Percentiles rank a stretch among this genome's conserved stretches.
phyloP scores from a whole-genome alignment of 2,329 filamentous ascomycete species.

The Colletotrichum tabaci region DNA sequence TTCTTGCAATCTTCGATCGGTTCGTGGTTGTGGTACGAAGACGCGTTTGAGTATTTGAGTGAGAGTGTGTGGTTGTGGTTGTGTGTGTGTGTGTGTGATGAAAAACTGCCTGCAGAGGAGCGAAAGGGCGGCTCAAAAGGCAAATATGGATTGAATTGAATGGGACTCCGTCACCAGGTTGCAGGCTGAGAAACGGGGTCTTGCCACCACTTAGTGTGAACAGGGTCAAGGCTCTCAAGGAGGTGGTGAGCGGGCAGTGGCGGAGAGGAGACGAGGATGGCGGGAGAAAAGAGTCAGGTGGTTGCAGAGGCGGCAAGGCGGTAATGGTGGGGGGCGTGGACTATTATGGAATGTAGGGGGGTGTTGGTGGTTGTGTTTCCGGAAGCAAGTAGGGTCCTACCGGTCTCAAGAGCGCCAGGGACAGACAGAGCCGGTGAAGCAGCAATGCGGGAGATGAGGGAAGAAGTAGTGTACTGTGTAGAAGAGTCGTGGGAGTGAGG shows the following conservation, averaged over 20 bases:
- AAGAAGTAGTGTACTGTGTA: not conserved
- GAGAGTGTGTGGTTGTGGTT: not conserved
- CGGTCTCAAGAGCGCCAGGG: conserved; percentile 27
- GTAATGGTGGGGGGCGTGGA: conserved; percentile 28
- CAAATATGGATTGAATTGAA: conserved; percentile 34
- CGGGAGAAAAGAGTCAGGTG: conserved; percentile 33
- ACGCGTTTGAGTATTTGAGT: not conserved
- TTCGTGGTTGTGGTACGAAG: too few relatives aligned
- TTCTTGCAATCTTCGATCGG: too few relatives aligned
- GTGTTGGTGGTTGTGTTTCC: conserved; percentile 39
- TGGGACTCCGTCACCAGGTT: conserved; percentile 37
- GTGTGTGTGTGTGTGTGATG: not conserved
- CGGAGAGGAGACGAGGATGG: conserved; percentile 38
- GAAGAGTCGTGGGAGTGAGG: not conserved
- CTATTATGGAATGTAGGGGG: conserved; percentile 38
- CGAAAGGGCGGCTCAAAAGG: conserved; percentile 34
- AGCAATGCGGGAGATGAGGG: conserved; percentile 34
- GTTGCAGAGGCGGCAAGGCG: conserved; percentile 30
- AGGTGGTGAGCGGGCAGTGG: conserved; percentile 32
- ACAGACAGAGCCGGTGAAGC: conserved; percentile 43
- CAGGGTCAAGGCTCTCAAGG: conserved; percentile 38
- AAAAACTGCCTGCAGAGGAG: not conserved
- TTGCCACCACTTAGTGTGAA: conserved; percentile 37
- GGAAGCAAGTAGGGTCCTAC: conserved; percentile 42
- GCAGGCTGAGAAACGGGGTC: conserved; percentile 41